Evolutionary conservation across 148 eudicot species (phyloP), one percentile per base, ranked within the genome.

Genomic region (Spergularia marina): DNA sequence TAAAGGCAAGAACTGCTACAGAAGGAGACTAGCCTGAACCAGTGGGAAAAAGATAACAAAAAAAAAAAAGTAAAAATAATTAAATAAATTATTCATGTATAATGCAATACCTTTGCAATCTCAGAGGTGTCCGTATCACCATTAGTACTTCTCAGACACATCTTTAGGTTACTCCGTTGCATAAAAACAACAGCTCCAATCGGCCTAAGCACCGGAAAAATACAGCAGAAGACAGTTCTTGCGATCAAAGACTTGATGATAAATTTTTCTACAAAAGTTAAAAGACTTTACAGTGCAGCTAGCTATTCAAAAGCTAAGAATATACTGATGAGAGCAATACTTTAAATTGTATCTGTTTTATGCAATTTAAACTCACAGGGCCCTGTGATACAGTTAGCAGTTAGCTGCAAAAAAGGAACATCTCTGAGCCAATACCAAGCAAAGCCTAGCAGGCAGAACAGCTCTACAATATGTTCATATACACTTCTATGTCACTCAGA

Each of bases 141-240:
- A 85, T 91, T 93, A 14, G 72, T 87, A 81, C 87, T 94, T 84
- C 97, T 87, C 77, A 94, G 79, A 83, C 96, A 91, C 96, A 94
- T 88, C 80, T 94, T 94, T 41, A 94, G 90, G 79, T 89, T 90
- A 53, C 77, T 90, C 54, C 89, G 71, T 80, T 94, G 97, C 93
- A 90, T 86, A 83, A 84, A 94, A 76, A 89, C 70, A 67, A 90
- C 98, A 80, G 96, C 98, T 77, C 97, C 98, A 71, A 94, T 85
- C 41, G 97, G 91, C 96, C 98, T 91, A 87, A 60, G 8, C 14
- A 53, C 67, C 61, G 72, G 59, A 18, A 66, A 16, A 49, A 53
- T 52, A 25, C 60, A 66, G 39, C 53, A 44, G 10, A 72, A 16
- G n/a, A 55, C 12, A 66, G 34, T 20, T 55, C 20, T 25, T 36